Percentiles rank a stretch among this genome's conserved stretches.
phyloP scores from a whole-genome alignment of 2,329 filamentous ascomycete genomes.

The Escovopsis sp. region DNA sequence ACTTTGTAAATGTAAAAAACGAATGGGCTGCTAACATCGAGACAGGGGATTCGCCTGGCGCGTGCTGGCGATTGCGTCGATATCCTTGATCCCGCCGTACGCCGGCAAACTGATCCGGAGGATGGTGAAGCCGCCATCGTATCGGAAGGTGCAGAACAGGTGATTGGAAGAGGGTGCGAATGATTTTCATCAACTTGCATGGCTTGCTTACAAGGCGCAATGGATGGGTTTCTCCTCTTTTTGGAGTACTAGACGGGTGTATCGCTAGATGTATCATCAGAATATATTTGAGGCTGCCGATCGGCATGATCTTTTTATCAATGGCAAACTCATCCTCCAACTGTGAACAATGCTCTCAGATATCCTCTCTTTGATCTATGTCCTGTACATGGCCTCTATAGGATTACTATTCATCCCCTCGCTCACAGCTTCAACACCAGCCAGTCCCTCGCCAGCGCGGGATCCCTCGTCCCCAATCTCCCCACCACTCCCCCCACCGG shows the following conservation, averaged over 20 bases:
- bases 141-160: constrained; percentile 75
- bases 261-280: too few relatives aligned
- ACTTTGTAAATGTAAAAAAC: neutral
- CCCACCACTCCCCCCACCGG: constrained; percentile 54
- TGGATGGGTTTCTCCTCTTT: neutral
- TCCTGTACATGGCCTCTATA: too few relatives aligned
- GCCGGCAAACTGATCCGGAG: constrained; percentile 71
- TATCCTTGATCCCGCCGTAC: constrained; percentile 77
- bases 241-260: too few relatives aligned
- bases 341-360: too few relatives aligned
- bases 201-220: neutral
- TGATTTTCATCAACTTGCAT: too few relatives aligned
- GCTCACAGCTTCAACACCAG: constrained; percentile 35
- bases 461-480: constrained; percentile 35
- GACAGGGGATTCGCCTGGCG: constrained; percentile 75
- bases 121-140: constrained; percentile 81
- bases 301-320: too few relatives aligned
- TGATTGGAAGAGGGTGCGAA: constrained; percentile 14
- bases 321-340: too few relatives aligned
- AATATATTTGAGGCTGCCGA: too few relatives aligned
- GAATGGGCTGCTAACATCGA: constrained; percentile 8
- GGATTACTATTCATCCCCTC: too few relatives aligned
- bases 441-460: constrained; percentile 27
- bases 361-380: too few relatives aligned
- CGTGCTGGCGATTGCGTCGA: constrained; percentile 61